These are phyloP conservation scores for Suhomyces maxii DNA, from an alignment of 1,139 yeast genomes.

Conservation along the genomic window DNA sequence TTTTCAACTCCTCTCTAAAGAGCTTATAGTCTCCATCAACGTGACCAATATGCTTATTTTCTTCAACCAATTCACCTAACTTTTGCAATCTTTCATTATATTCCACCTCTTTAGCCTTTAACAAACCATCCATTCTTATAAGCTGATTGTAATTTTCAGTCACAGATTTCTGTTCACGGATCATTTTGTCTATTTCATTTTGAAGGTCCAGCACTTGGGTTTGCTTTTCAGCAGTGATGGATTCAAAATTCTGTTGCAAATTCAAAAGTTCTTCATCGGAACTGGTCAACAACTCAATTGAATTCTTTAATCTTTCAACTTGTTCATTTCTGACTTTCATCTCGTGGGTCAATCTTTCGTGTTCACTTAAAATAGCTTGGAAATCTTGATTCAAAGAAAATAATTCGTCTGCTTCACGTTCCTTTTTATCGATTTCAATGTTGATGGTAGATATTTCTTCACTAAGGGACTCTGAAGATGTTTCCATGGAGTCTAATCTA, in stretches of 20 bases:
- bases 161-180: slow-evolving; percentile 12
- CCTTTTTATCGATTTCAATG: slow-evolving; percentile 50
- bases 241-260: slow-evolving; percentile 55
- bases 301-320: slow-evolving; percentile 43
- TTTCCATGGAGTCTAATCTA: slow-evolving; percentile 46
- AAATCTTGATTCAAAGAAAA: slow-evolving; percentile 81
- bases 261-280: slow-evolving; percentile 51
- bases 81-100: slow-evolving; percentile 27
- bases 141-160: slow-evolving; percentile 41
- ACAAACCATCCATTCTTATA: slow-evolving; percentile 62
- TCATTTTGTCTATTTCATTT: slow-evolving; percentile 16
- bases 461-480: slow-evolving; percentile 46
- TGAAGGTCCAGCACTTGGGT: slow-evolving; percentile 35
- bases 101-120: slow-evolving; percentile 48
- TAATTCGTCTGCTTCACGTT: slow-evolving; percentile 59
- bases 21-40: not conserved
- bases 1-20: not conserved
- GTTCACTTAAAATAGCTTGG: slow-evolving; percentile 66
- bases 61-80: slow-evolving; percentile 18
- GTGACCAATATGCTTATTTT: not conserved
- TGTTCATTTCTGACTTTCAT: slow-evolving; percentile 47
- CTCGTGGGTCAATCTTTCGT: slow-evolving; percentile 57
- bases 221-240: slow-evolving; percentile 19
- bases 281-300: slow-evolving; percentile 45
- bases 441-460: slow-evolving; percentile 51